Evolutionary conservation across 2,329 filamentous ascomycete species (phyloP), one percentile per base, ranked within the genome.

Genomic region (Hymenoscyphus linearis): DNA sequence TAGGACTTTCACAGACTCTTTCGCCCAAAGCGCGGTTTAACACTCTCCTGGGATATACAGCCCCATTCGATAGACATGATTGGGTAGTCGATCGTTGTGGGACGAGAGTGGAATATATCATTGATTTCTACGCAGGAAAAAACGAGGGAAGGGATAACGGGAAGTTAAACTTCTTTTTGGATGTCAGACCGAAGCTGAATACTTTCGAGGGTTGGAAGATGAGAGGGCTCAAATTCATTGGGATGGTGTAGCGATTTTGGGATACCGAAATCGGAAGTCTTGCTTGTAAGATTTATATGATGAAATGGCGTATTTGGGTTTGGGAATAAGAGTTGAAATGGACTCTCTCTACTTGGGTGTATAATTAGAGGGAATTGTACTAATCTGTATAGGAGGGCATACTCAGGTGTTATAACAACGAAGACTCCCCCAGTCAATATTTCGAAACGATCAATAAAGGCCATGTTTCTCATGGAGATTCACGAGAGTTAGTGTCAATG

Each of bases 71-170:
- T 76, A 82, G 95, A 31, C 95, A 99, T 74, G 95, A 99, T 75
- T 99, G 95, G 95, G 86, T 97, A 26, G 88, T 99, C 37, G 93
- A 99, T 76, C 82, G 95, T 57, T 98, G 95, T 73, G 93, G 90
- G 34, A 88, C 80, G 22, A 85, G 85, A 70, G 78, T 99, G 55
- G 95, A 98, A 70, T 99, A 99, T 74, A 89, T 99, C 44, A 99
- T 99, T 74, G 95, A 99, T 76, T 99, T 99, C 70, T 99, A 99
- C 73, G 86, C 91, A 4, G 95, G 95, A 0, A 79, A 82, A 34
- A 72, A 72, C 27, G 73, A 75, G 1, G 67, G 67, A 0, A 68
- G 72, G 18, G 70, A 74, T 27, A 74, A 76, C 68, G 76, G 80
- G 5, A 75, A 77, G 70, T 62, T 80, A 47, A 87, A 85, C 66